Evolutionary conservation across 768 basidiomycete genomes (phyloP).

Genomic region (Termitomyces sp.): DNA sequence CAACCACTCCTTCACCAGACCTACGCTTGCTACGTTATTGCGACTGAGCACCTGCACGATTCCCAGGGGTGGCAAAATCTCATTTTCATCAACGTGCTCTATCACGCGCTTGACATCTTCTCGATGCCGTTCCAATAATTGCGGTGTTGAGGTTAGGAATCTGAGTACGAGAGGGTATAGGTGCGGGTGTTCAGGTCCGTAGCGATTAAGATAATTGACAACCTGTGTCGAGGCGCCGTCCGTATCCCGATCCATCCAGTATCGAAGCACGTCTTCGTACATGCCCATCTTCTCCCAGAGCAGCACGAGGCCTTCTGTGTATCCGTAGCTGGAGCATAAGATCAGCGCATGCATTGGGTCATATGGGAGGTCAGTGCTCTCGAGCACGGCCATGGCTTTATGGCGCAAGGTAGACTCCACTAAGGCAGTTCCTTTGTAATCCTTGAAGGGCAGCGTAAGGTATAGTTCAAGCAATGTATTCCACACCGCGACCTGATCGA

Average conservation of each 20-base stretch:
- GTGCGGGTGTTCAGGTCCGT: constrained; percentile 67
- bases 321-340: constrained; percentile 81
- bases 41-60: constrained; percentile 86
- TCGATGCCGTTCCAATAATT: constrained; percentile 67
- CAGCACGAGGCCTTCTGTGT: constrained; percentile 81
- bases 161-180: constrained; percentile 87
- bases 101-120: constrained; percentile 69
- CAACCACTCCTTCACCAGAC: constrained; percentile 90
- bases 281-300: constrained; percentile 94
- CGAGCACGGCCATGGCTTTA: constrained; percentile 75
- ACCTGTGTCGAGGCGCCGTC: constrained; percentile 53
- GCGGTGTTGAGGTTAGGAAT: constrained; percentile 82
- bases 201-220: constrained; percentile 66
- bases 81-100: constrained; percentile 73
- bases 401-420: constrained; percentile 37
- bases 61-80: constrained; percentile 84
- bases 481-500: constrained; percentile 28
- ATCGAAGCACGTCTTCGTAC: constrained; percentile 93
- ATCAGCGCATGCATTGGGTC: constrained; percentile 94
- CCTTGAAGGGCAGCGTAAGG: constrained; percentile 50
- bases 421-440: constrained; percentile 19
- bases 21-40: constrained; percentile 88
- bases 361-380: constrained; percentile 62
- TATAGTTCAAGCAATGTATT: constrained; percentile 63
- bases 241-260: constrained; percentile 79